These are phyloP conservation scores for Petrea volubilis DNA, from an alignment of 257 asterid species.

Conservation along the genomic window DNA sequence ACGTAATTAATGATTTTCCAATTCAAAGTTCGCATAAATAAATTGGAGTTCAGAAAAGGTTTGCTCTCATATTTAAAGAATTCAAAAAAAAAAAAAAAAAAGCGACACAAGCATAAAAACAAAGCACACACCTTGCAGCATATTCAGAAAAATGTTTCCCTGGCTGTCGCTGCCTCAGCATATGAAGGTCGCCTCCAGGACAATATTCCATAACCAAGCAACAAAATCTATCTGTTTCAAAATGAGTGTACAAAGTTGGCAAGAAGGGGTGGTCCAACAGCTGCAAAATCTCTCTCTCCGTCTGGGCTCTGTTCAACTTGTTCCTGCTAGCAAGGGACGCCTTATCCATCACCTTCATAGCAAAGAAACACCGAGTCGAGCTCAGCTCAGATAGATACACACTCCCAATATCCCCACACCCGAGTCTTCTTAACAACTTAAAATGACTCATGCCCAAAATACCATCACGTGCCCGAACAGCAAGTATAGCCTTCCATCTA, in stretches of 20 bases:
- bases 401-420: conserved; percentile 89
- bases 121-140: conserved; percentile 56
- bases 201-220: conserved; percentile 87
- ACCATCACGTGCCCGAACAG: conserved; percentile 60
- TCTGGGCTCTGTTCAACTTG: conserved; percentile 79
- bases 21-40: neutral
- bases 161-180: conserved; percentile 67
- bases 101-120: neutral
- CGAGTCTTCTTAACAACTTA: conserved; percentile 66
- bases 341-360: conserved; percentile 87
- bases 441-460: conserved; percentile 69
- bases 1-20: neutral
- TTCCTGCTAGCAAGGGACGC: conserved; percentile 82
- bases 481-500: conserved; percentile 80
- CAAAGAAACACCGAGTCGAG: conserved; percentile 63
- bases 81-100: neutral
- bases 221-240: conserved; percentile 70
- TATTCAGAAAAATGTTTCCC: conserved; percentile 77
- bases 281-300: conserved; percentile 74
- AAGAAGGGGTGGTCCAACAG: conserved; percentile 79
- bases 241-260: conserved; percentile 70
- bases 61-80: neutral
- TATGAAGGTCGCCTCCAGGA: conserved; percentile 80
- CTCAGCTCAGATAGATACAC: conserved; percentile 77
- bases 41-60: neutral